These are phyloP conservation scores for Citeromyces hawaiiensis DNA, from an alignment of 1,139 yeast species.

Conservation along the genomic window DNA sequence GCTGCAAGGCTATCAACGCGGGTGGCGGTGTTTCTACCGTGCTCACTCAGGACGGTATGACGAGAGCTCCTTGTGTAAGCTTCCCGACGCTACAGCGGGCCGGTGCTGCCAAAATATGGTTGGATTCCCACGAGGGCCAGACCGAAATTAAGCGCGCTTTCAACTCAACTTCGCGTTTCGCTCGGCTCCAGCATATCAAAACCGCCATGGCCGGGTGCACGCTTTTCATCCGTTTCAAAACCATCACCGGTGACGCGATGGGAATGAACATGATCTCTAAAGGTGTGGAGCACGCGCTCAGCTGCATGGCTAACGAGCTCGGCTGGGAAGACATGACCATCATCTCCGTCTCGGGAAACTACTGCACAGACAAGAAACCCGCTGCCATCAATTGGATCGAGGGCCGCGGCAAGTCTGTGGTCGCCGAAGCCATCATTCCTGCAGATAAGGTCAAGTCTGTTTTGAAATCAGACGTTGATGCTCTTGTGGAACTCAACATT, in stretches of 20 bases:
- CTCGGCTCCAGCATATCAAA: slow-evolving; percentile 79
- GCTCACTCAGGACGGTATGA: slow-evolving; percentile 94
- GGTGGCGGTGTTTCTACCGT: slow-evolving; percentile 96
- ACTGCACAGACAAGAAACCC: slow-evolving; percentile 94
- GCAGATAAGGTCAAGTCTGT: slow-evolving; percentile 68
- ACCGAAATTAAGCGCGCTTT: slow-evolving; percentile 73
- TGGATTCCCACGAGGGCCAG: slow-evolving; percentile 93
- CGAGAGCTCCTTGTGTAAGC: slow-evolving; percentile 95
- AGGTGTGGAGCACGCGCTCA: slow-evolving; percentile 84
- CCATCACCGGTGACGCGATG: slow-evolving; percentile 99
- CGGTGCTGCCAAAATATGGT: slow-evolving; percentile 91
- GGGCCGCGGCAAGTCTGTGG: slow-evolving; percentile 97
- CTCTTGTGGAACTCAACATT: slow-evolving; percentile 79
- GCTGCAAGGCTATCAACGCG: slow-evolving; percentile 93
- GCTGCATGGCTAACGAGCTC: slow-evolving; percentile 73
- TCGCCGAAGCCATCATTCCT: slow-evolving; percentile 93
- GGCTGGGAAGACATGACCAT: slow-evolving; percentile 93
- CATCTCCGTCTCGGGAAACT: slow-evolving; percentile 90
- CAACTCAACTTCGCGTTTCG: slow-evolving; percentile 94
- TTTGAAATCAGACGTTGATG: slow-evolving; percentile 83
- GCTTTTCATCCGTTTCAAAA: slow-evolving; percentile 80
- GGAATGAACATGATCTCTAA: slow-evolving; percentile 99
- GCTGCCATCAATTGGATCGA: slow-evolving; percentile 99
- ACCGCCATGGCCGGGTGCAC: slow-evolving; percentile 94
- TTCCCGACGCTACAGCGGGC: slow-evolving; percentile 77